Base-by-base conservation (phyloP, 2,329 filamentous ascomycete species). In the Talaromyces albobiverticillius region DNA sequence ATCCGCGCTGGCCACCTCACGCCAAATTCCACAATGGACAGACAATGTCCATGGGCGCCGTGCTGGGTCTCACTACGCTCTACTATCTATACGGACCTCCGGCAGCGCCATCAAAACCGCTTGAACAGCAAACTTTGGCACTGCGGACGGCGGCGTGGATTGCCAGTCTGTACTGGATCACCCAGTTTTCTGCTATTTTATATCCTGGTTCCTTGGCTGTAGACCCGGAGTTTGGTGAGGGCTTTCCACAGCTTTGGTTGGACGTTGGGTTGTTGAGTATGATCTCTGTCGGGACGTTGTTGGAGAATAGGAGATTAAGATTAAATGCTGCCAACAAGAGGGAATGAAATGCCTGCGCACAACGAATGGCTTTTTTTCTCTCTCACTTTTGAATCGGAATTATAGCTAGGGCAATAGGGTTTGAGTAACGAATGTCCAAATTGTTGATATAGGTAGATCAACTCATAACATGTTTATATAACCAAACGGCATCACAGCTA, bases 1-100 rank as follows among this genome's bases (percentile, higher is more conserved):
- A 81, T 59, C 76, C 76, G 0, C 62, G 63, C 49, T 81, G 78
- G 78, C 72, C 76, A 1, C 76, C 76, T 0, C 78, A 81, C 61
- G 78, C 77, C 5, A 72, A 72, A 54, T 81, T 79, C 67, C 77
- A 81, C 66, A 80, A 79, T 59, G 77, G 75, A 4, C 79, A 81
- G 61, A 80, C 77, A 8, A 79, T 81, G 76, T 70, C 69, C 1
- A 71, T 77, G 46, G 76, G 76, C 1, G 59, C 76, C 0, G 53
- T 68, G 10, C 67, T 78, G 9, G 70, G 71, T n/a, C 49, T 70
- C 4, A 52, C 65, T 1, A 73, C 68, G 8, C 54, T 73, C 0
- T 78, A 73, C 58, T 73, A 70, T 50, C 60, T 66, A 4, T 72
- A 61, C 54, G 60, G 64, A 20, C 60, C 59, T 7, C 40, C 52